Evolutionary conservation across 306 rosid species (phyloP), one percentile per base, ranked within the genome.

Genomic region (Acmispon strigosus): DNA sequence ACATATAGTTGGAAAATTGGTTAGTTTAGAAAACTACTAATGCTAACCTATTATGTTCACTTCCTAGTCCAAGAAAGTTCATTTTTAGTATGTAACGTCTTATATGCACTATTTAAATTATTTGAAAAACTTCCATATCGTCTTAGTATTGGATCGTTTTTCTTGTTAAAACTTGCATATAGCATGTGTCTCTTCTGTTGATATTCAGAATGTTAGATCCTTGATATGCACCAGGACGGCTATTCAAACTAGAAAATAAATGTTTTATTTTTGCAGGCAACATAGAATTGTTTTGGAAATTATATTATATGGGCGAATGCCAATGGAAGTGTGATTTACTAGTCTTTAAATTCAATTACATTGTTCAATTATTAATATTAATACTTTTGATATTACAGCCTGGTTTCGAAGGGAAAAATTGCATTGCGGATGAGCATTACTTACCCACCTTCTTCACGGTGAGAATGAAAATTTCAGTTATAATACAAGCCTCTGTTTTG

Each of bases 381-480:
- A 58, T 62, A 15, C 66, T 76, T 59, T 73, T 87, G 70, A 55
- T 54, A 55, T 82, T 78, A 15, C 97, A 95, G 99, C 96, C 91
- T 39, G 96, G 92, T 72, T 62, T 87, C 56, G 97, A 95, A 29
- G 97, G 97, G 54, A 88, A 78, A 72, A 91, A 89, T 85, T 95
- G 99, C 82, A 91, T 95, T 78, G 90, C 96, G 8, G 99, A 95
- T 78, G 99, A 95, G 78, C 99, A 95, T 78, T 95, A 89, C 83
- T 67, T 95, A 77, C 99, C 99, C 2, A 95, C 99, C 22, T 87
- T 86, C 82, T 91, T 95, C 84, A 66, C 81, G 62, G 99, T 95
- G 83, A 85, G 91, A 61, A 47, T 95, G 82, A 85, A 89, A 64
- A 51, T 62, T 29, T 75, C 16, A 14, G 17, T 24, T 29, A 13